Evolutionary conservation across 768 basidiomycete species (phyloP).

Genomic region (Lentinus tigrinus): DNA sequence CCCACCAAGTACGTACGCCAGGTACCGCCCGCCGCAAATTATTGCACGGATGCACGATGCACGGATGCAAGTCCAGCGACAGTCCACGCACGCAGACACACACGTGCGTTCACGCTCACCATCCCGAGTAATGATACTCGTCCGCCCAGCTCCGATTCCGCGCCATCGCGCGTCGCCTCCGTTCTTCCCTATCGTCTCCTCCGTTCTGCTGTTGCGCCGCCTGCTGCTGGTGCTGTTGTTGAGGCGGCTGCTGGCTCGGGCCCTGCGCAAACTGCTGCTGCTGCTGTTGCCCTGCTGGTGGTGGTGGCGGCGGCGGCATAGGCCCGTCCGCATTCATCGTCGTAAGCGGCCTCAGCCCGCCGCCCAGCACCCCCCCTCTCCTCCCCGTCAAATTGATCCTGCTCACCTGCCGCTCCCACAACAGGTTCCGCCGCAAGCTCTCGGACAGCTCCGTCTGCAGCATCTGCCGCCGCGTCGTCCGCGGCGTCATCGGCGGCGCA

Average conservation of each 20-base stretch:
- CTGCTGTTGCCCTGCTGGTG: constrained; percentile 17
- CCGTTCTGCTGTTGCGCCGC: constrained; percentile 35
- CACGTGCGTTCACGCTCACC: constrained; percentile 39
- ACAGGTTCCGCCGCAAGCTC: constrained; percentile 72
- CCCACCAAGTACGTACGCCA: too few relatives aligned
- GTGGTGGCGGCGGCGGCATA: neutral
- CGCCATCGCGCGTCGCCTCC: constrained; percentile 44
- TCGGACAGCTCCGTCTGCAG: constrained; percentile 83
- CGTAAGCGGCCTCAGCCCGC: constrained; percentile 35
- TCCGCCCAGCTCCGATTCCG: constrained; percentile 69
- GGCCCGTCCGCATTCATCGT: constrained; percentile 23
- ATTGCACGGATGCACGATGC: too few relatives aligned
- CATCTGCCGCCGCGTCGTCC: constrained; percentile 84
- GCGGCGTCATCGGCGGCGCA: constrained; percentile 72
- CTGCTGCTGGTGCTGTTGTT: constrained; percentile 25
- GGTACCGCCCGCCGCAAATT: too few relatives aligned
- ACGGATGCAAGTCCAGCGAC: too few relatives aligned
- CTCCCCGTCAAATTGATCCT: constrained; percentile 43
- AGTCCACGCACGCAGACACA: too few relatives aligned
- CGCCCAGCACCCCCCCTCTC: constrained; percentile 25
- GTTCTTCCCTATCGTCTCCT: constrained; percentile 39
- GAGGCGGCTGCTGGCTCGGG: constrained; percentile 33
- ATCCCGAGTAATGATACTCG: constrained; percentile 65
- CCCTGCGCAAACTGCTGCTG: constrained; percentile 32
- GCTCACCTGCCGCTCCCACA: constrained; percentile 79